Conservation (phyloP, 139 green algal species). For the Chlamydomonas urium region DNA sequence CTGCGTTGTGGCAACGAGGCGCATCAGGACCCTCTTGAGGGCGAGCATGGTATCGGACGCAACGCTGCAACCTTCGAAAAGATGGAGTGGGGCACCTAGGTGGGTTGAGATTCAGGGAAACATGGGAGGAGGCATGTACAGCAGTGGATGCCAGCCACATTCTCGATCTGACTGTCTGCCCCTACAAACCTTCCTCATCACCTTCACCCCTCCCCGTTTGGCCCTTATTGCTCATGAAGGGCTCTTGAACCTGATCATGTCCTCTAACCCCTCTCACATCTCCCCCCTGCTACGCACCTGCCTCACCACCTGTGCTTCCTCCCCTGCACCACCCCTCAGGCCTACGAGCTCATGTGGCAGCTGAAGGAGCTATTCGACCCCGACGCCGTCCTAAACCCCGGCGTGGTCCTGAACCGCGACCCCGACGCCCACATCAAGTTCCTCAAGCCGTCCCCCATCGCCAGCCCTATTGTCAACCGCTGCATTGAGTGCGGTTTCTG, state of each 20-base stretch:
- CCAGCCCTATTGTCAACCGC: constrained; percentile 46
- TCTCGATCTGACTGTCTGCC: too few species aligned
- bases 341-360: constrained; percentile 96
- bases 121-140: too few species aligned
- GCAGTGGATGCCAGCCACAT: too few species aligned
- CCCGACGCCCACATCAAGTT: constrained; percentile 80
- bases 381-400: constrained; percentile 86
- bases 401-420: constrained; percentile 67
- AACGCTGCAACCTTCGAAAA: constrained; percentile 96
- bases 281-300: too few species aligned
- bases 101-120: too few species aligned
- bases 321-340: too few species aligned
- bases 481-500: constrained; percentile 99
- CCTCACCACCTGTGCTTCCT: too few species aligned
- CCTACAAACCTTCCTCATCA: too few species aligned
- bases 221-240: too few species aligned
- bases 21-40: constrained; percentile 90
- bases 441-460: constrained; percentile 83
- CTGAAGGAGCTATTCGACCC: constrained; percentile 96
- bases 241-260: too few species aligned
- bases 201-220: too few species aligned
- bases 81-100: constrained; percentile 95
- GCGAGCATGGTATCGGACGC: constrained; percentile 89
- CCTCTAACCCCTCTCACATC: too few species aligned
- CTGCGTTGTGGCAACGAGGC: constrained; percentile 93